Evolutionary conservation across 148 eudicot genomes (phyloP).

Genomic region (Heliosperma pusillum): DNA sequence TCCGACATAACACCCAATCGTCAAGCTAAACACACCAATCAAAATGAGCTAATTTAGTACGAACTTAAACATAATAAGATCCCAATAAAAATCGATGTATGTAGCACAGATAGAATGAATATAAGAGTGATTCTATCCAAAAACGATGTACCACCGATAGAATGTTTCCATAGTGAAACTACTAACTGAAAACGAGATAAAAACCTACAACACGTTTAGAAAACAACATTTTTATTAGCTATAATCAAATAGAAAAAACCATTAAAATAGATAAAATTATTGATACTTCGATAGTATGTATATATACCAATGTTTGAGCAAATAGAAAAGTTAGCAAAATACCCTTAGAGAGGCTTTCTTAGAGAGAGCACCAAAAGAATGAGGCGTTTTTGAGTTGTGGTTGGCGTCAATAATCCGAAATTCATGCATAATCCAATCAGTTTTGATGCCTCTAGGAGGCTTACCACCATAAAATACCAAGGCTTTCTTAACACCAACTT

Average conservation of each 20-base stretch:
- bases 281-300: too few relatives aligned
- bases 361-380: slow-evolving; percentile 20
- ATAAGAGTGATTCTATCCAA: too few relatives aligned
- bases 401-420: slow-evolving; percentile 35
- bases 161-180: too few relatives aligned
- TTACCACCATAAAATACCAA: slow-evolving; percentile 56
- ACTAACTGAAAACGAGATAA: too few relatives aligned
- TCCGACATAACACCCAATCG: slow-evolving; percentile 49
- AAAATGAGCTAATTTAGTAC: neutral
- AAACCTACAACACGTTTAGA: too few relatives aligned
- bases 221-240: too few relatives aligned
- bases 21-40: slow-evolving; percentile 26
- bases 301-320: neutral
- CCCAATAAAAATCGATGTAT: too few relatives aligned
- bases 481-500: slow-evolving; percentile 59
- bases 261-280: too few relatives aligned
- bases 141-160: too few relatives aligned
- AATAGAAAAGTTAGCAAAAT: neutral
- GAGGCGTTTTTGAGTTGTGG: slow-evolving; percentile 31
- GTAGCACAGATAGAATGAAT: too few relatives aligned
- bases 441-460: slow-evolving; percentile 54
- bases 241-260: too few relatives aligned
- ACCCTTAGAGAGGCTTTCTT: slow-evolving; percentile 41
- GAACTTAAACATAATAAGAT: neutral
- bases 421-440: slow-evolving; percentile 64